A percentile compares a stretch with the other conserved stretches of the same genome.
Conservation (phyloP, 2,329 filamentous ascomycete species). For the Coleophoma cylindrospora region DNA sequence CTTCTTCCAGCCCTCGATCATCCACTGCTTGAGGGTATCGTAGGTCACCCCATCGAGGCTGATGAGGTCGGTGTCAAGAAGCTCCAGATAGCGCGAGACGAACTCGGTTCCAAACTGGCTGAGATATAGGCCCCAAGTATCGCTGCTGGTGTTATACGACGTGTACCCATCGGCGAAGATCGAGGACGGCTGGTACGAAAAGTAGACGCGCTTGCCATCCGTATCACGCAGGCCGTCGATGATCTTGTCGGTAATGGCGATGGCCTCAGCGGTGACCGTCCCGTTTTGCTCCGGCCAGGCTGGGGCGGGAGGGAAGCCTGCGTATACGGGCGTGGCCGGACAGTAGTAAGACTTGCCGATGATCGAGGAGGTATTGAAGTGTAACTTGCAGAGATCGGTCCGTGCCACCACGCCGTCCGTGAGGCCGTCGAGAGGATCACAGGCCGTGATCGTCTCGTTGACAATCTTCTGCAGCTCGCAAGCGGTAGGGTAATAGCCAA, state of each 20-base stretch:
- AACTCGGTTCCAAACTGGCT: slow-evolving; percentile 27
- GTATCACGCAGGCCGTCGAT: slow-evolving; percentile 29
- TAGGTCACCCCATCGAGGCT: slow-evolving; percentile 43
- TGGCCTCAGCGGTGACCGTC: slow-evolving; percentile 24
- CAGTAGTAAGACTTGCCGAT: slow-evolving; percentile 39
- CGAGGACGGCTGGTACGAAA: slow-evolving; percentile 27
- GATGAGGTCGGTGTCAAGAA: slow-evolving; percentile 31
- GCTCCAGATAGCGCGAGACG: slow-evolving; percentile 27
- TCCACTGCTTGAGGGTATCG: slow-evolving; percentile 48
- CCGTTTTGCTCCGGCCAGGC: slow-evolving; percentile 5
- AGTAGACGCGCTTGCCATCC: slow-evolving; percentile 26
- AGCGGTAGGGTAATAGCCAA: slow-evolving; percentile 3
- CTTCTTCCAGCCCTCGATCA: slow-evolving; percentile 38
- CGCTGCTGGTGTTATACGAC: slow-evolving; percentile 26
- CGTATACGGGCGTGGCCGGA: slow-evolving; percentile 20
- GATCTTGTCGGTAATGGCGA: slow-evolving; percentile 28
- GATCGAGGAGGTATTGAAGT: slow-evolving; percentile 37
- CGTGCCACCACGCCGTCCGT: slow-evolving; percentile 26
- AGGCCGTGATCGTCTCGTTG: slow-evolving; percentile 3
- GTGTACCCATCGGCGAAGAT: slow-evolving; percentile 23
- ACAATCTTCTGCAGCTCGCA: slow-evolving; percentile 5
- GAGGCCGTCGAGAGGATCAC: slow-evolving; percentile 4
- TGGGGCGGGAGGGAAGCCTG: background rate
- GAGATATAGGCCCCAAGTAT: slow-evolving; percentile 27
- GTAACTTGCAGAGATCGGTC: slow-evolving; percentile 37